A percentile compares a stretch with the other conserved stretches of the same genome.
Evolutionary conservation across 2,329 filamentous ascomycete genomes (phyloP).

Genomic region (Trematosphaeria pertusa): DNA sequence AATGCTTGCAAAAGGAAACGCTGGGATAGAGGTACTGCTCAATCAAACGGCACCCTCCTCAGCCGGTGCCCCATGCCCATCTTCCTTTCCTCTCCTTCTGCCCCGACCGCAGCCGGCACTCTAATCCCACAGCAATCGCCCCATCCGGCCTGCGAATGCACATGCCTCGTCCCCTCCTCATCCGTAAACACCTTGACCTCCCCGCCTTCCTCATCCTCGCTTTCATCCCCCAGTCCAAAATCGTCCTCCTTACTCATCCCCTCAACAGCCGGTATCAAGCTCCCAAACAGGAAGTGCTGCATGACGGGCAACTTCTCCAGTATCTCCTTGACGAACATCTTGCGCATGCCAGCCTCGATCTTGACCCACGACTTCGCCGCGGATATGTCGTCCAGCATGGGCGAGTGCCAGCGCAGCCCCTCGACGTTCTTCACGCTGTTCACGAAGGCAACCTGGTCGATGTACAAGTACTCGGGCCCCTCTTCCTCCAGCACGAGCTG

Average conservation of each 20-base stretch:
- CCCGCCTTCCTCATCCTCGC: slow-evolving; percentile 52
- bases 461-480: slow-evolving; percentile 81
- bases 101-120: slow-evolving; percentile 91
- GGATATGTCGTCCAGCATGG: slow-evolving; percentile 98
- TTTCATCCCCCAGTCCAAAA: slow-evolving; percentile 53
- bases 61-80: slow-evolving; percentile 65
- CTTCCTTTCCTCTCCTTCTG: slow-evolving; percentile 87
- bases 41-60: slow-evolving; percentile 84
- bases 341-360: slow-evolving; percentile 92
- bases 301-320: slow-evolving; percentile 93
- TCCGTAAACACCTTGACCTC: slow-evolving; percentile 66
- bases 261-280: slow-evolving; percentile 77
- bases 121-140: slow-evolving; percentile 98
- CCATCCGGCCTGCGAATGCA: slow-evolving; percentile 75
- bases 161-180: slow-evolving; percentile 71
- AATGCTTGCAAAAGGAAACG: slow-evolving; percentile 1
- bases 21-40: too few species aligned
- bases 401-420: slow-evolving; percentile 92
- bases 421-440: slow-evolving; percentile 97
- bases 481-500: slow-evolving; percentile 87
- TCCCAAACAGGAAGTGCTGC: slow-evolving; percentile 97
- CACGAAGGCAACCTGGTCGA: slow-evolving; percentile 91
- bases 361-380: slow-evolving; percentile 89
- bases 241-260: slow-evolving; percentile 76
- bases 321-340: slow-evolving; percentile 96